These are phyloP conservation scores for Pseudogymnoascus sp. DNA, from an alignment of 2,329 filamentous ascomycete species.

Conservation along the genomic window DNA sequence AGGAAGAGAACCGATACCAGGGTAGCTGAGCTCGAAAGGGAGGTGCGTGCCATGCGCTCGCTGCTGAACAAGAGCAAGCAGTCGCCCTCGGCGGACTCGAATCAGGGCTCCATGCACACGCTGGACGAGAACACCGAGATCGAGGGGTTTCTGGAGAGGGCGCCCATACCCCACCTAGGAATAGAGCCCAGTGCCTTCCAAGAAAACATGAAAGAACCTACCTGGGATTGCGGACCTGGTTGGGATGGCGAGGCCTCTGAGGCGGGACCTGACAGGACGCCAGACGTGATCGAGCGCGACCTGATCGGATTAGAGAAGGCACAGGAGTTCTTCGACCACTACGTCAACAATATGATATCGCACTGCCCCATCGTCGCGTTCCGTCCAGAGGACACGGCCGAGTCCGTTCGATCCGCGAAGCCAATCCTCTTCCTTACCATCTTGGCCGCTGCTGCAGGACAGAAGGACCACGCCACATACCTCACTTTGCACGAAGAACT, in stretches of 20 bases:
- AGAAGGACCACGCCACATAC: conserved; percentile 33
- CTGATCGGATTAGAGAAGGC: conserved; percentile 47
- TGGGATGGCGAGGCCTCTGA: neutral
- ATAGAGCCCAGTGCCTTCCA: neutral
- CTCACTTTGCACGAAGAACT: conserved; percentile 36
- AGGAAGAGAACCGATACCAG: conserved; percentile 34
- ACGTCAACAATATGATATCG: conserved; percentile 45
- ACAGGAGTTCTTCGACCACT: conserved; percentile 44
- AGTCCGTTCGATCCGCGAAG: conserved; percentile 45
- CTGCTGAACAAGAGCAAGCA: conserved; percentile 22
- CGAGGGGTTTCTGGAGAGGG: neutral
- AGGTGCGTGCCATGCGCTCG: conserved; percentile 31
- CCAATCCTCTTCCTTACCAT: conserved; percentile 62
- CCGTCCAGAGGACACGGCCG: conserved; percentile 39
- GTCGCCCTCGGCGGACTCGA: neutral
- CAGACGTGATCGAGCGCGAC: conserved; percentile 45
- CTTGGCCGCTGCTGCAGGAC: conserved; percentile 54
- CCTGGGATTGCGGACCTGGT: conserved; percentile 9
- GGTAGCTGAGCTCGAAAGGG: conserved; percentile 33
- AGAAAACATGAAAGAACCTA: neutral
- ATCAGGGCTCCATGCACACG: neutral
- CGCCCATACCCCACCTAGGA: neutral
- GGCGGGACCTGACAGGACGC: neutral
- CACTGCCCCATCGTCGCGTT: conserved; percentile 55
- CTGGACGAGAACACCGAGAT: conserved; percentile 4